phyloP scores from a whole-genome alignment of 2,329 filamentous ascomycete species.

The Colletotrichum agaves region DNA sequence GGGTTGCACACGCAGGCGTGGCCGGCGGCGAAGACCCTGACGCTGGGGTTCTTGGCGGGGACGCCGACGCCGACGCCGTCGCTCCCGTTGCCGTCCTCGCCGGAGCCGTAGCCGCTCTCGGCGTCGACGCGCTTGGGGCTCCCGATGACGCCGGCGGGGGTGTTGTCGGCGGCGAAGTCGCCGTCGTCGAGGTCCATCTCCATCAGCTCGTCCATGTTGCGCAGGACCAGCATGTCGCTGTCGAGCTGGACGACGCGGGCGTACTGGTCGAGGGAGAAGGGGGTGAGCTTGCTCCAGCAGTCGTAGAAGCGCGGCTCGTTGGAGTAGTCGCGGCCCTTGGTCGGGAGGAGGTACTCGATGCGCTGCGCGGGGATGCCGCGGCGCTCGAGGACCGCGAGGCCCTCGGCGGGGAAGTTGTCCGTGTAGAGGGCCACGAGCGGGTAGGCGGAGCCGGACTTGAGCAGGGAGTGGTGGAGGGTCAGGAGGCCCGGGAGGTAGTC shows the following conservation, averaged over 20 bases:
- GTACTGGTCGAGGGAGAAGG: conserved; percentile 82
- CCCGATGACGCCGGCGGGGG: conserved; percentile 27
- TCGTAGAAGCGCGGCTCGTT: conserved; percentile 88
- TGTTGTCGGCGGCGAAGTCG: conserved; percentile 33
- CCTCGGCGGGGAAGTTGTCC: conserved; percentile 75
- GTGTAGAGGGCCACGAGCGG: conserved; percentile 88
- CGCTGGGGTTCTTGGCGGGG: conserved; percentile 32
- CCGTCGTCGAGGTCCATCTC: conserved; percentile 75
- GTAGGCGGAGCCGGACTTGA: conserved; percentile 72
- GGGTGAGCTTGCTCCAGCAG: conserved; percentile 87
- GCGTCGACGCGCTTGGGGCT: conserved; percentile 10
- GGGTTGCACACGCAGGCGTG: conserved; percentile 92
- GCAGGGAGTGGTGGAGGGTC: conserved; percentile 82
- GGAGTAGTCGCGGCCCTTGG: conserved; percentile 72
- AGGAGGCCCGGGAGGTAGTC: conserved; percentile 85
- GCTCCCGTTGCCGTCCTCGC: conserved; percentile 10
- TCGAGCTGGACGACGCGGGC: conserved; percentile 85
- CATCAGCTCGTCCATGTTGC: conserved; percentile 95
- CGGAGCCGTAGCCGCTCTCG: conserved; percentile 19
- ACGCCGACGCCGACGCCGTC: conserved; percentile 9
- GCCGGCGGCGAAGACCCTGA: conserved; percentile 80
- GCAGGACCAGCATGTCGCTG: conserved; percentile 84
- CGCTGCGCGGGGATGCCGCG: conserved; percentile 76
- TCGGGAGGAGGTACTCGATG: conserved; percentile 79
- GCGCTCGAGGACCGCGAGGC: conserved; percentile 74